Evolutionary conservation across 352 stramenopile species (phyloP).

Genomic region (Phytopythium chamaehyphon): DNA sequence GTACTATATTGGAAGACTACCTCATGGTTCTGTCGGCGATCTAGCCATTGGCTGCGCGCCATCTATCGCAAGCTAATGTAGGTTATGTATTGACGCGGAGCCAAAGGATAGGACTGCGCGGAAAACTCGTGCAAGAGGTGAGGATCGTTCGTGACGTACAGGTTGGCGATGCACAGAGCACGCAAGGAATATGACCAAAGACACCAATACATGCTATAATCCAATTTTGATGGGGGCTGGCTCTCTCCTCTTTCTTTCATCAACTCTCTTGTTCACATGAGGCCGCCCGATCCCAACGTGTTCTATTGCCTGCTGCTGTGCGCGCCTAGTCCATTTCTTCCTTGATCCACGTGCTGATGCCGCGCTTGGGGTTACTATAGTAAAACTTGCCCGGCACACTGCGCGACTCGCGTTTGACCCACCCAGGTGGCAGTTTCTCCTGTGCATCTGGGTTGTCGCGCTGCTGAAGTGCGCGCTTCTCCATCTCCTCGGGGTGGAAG

Average conservation of each 20-base stretch:
- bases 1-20: slow-evolving; percentile 4
- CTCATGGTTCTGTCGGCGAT: not conserved
- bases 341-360: slow-evolving; percentile 88
- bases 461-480: slow-evolving; percentile 80
- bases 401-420: slow-evolving; percentile 83
- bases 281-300: too few relatives aligned
- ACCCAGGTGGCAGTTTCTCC: slow-evolving; percentile 78
- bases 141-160: not conserved
- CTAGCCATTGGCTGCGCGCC: not conserved
- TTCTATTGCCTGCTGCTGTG: not conserved
- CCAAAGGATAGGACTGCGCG: not conserved
- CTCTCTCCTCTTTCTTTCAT: not conserved
- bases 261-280: too few relatives aligned
- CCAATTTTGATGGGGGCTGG: too few relatives aligned
- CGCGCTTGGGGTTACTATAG: slow-evolving; percentile 87
- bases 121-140: not conserved
- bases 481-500: slow-evolving; percentile 87
- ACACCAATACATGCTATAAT: not conserved
- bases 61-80: slow-evolving; percentile 1
- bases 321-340: slow-evolving; percentile 68
- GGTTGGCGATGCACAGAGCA: too few relatives aligned
- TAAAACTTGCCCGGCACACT: slow-evolving; percentile 87
- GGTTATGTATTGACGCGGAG: slow-evolving; percentile 3
- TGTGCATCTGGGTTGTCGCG: slow-evolving; percentile 54
- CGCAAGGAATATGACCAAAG: not conserved